These are phyloP conservation scores for Plenodomus lindquistii DNA, from an alignment of 2,329 filamentous ascomycete species.

Conservation along the genomic window DNA sequence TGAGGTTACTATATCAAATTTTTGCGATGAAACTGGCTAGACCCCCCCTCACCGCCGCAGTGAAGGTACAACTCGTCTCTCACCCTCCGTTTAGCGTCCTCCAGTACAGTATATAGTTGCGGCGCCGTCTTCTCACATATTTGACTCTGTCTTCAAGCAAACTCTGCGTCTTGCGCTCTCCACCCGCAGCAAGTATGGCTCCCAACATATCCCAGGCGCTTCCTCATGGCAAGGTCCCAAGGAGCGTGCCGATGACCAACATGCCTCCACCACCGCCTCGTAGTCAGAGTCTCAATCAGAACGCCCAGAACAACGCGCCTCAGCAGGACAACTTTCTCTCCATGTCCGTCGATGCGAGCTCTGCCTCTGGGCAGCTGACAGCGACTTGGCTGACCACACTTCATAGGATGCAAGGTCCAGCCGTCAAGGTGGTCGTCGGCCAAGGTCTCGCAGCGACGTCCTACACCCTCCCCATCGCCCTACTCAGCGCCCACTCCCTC, in stretches of 20 bases:
- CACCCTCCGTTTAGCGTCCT: neutral
- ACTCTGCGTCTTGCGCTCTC: too few relatives aligned
- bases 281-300: too few relatives aligned
- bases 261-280: too few relatives aligned
- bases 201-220: too few relatives aligned
- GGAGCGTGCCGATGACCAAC: too few relatives aligned
- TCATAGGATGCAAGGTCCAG: conserved; percentile 12
- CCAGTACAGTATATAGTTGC: neutral
- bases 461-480: conserved; percentile 11
- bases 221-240: too few relatives aligned
- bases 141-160: neutral
- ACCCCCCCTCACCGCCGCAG: neutral
- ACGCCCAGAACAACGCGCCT: too few relatives aligned
- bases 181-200: too few relatives aligned
- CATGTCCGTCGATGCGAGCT: too few relatives aligned
- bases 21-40: neutral
- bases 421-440: conserved; percentile 9
- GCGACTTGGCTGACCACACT: neutral
- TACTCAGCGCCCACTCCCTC: conserved; percentile 12
- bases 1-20: too few relatives aligned
- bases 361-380: too few relatives aligned
- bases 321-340: too few relatives aligned
- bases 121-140: neutral
- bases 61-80: neutral
- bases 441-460: neutral